Conservation (phyloP, 495 filamentous ascomycete genomes). For the Xylaria bambusicola region DNA sequence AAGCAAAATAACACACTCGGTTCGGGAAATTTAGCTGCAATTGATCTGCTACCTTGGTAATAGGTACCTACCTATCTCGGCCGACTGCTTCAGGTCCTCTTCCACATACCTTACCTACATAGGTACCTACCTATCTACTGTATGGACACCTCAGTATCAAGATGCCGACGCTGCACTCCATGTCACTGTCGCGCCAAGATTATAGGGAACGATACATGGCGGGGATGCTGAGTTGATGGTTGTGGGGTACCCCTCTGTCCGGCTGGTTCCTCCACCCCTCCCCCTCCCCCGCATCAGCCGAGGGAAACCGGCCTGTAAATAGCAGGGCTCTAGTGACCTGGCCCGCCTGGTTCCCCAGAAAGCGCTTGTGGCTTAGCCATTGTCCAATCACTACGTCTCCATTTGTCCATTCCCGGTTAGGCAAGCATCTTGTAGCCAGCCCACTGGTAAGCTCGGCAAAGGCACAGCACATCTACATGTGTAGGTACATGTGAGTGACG, state of each 20-base stretch:
- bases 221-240: neutral
- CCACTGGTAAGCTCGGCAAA: too few species aligned
- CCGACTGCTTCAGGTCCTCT: constrained; percentile 2
- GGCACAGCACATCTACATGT: too few species aligned
- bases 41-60: neutral
- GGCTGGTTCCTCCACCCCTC: too few species aligned
- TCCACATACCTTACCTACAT: too few species aligned
- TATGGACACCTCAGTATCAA: too few species aligned
- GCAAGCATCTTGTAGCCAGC: neutral
- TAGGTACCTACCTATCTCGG: constrained; percentile 6
- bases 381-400: constrained; percentile 20
- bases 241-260: constrained; percentile 1
- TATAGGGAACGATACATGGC: neutral
- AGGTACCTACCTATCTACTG: too few species aligned
- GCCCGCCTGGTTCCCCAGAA: neutral
- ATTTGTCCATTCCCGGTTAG: constrained; percentile 12
- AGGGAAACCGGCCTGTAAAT: constrained; percentile 29
- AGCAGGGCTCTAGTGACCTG: neutral
- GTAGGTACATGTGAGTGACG: too few species aligned
- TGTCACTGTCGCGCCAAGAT: neutral
- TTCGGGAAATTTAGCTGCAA: neutral
- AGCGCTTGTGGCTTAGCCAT: constrained; percentile 6
- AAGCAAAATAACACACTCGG: neutral
- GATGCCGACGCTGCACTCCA: neutral
- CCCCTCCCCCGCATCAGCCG: constrained; percentile 37